Conservation (phyloP, 73 alveolate species). For the Paramecium octaurelia region DNA sequence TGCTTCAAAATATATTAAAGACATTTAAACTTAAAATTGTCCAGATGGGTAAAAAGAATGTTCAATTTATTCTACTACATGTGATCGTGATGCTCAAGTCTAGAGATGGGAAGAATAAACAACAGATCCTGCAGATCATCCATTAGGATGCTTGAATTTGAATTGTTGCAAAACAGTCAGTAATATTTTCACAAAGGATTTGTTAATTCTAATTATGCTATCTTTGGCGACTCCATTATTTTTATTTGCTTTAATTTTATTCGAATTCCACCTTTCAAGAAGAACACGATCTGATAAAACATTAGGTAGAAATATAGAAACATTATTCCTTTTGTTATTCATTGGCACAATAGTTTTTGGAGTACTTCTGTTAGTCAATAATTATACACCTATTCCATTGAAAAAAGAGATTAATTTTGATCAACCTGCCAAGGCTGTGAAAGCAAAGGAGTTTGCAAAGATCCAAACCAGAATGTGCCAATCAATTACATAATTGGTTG, state of each 20-base stretch:
- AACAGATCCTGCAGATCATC: slow-evolving; percentile 23
- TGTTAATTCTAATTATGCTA: neutral
- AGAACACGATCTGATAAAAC: slow-evolving; percentile 20
- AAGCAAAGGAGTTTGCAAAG: neutral
- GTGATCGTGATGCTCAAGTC: neutral
- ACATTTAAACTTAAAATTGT: neutral
- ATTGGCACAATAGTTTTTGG: slow-evolving; percentile 5
- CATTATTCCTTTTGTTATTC: neutral
- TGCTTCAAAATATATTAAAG: neutral
- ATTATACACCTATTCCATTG: neutral
- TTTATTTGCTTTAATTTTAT: slow-evolving; percentile 12
- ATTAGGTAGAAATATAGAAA: slow-evolving; percentile 8
- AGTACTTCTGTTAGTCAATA: neutral
- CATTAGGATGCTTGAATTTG: slow-evolving; percentile 15
- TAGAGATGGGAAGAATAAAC: neutral
- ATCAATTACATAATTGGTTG: neutral
- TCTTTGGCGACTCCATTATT: neutral
- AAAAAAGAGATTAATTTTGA: neutral
- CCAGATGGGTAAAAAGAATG: neutral
- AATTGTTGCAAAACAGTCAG: slow-evolving; percentile 11
- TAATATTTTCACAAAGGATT: neutral
- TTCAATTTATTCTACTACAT: neutral
- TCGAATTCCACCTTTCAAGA: slow-evolving; percentile 27
- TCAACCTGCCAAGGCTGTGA: neutral
- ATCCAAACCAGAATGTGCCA: neutral